These are phyloP conservation scores for Cymodocea nodosa DNA, from an alignment of 116 monocot genomes.

Conservation along the genomic window DNA sequence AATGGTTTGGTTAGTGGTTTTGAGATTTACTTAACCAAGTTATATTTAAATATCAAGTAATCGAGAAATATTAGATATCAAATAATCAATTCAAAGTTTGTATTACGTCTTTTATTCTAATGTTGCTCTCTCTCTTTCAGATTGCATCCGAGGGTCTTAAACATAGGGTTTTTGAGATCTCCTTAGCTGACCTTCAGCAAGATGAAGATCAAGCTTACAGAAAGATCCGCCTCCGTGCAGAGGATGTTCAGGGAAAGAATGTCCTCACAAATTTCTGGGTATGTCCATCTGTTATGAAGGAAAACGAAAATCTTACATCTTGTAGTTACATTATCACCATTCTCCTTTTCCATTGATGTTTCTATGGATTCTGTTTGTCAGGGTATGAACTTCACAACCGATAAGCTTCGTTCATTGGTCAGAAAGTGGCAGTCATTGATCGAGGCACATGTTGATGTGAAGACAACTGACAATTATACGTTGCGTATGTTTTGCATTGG, in stretches of 20 bases:
- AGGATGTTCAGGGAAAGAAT: slow-evolving; percentile 65
- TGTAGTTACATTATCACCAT: background rate
- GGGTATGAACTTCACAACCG: slow-evolving; percentile 90
- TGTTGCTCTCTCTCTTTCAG: slow-evolving; percentile 14
- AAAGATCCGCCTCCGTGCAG: slow-evolving; percentile 52
- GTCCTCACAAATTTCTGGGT: slow-evolving; percentile 82
- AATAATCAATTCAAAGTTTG: no score
- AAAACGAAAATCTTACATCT: background rate
- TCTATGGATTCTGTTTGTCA: slow-evolving; percentile 1
- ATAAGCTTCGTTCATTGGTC: slow-evolving; percentile 73
- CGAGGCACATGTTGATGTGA: slow-evolving; percentile 86
- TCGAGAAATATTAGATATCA: no score
- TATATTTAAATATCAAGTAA: no score
- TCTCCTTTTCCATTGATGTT: background rate
- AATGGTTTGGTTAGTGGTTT: no score
- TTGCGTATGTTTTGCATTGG: slow-evolving; percentile 76
- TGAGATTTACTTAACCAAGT: no score
- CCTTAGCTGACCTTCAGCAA: slow-evolving; percentile 55
- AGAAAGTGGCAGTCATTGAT: slow-evolving; percentile 82
- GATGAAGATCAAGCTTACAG: slow-evolving; percentile 71
- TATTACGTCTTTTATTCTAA: background rate
- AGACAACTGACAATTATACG: slow-evolving; percentile 75
- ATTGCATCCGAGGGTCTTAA: slow-evolving; percentile 76
- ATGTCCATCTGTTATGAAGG: background rate
- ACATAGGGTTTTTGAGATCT: slow-evolving; percentile 50